A percentile compares a stretch with the other conserved stretches of the same genome.
Conservation (phyloP, 73 alveolate species). For the Tetrahymena malaccensis region DNA sequence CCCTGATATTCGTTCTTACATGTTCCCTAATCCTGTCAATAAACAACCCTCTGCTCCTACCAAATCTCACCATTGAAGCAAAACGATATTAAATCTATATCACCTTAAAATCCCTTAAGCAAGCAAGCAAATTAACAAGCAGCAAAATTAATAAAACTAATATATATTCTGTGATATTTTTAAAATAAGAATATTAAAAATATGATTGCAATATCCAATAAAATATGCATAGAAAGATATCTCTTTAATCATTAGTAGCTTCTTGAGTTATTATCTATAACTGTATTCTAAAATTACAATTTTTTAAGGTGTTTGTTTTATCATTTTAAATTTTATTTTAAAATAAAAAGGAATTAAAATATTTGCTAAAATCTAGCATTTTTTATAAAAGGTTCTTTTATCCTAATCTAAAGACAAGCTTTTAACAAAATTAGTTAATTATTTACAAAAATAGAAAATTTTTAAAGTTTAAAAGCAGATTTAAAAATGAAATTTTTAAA, state of each 20-base stretch:
- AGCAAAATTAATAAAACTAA: neutral
- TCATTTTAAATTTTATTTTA: neutral
- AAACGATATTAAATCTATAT: neutral
- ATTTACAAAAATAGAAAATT: no score
- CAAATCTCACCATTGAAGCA: neutral
- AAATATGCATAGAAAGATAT: neutral
- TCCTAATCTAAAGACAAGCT: no score
- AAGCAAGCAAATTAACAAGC: neutral
- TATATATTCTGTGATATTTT: neutral
- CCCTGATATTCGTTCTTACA: conserved; percentile 17
- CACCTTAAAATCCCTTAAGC: neutral
- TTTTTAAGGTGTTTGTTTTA: neutral
- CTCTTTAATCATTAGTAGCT: neutral
- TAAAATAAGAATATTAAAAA: neutral
- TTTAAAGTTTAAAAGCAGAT: no score
- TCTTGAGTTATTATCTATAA: neutral
- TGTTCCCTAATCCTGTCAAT: conserved; percentile 26
- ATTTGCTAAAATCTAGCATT: no score
- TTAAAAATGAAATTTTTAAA: no score
- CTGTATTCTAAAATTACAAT: neutral
- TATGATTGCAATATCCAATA: neutral
- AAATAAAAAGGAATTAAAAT: no score
- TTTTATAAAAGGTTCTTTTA: no score
- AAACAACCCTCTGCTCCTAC: conserved; percentile 31
- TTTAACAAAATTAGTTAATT: no score